Percentiles rank a stretch among this genome's conserved stretches.
phyloP scores from a whole-genome alignment of 2,329 filamentous ascomycete genomes.

The Cercospora brassicicola region DNA sequence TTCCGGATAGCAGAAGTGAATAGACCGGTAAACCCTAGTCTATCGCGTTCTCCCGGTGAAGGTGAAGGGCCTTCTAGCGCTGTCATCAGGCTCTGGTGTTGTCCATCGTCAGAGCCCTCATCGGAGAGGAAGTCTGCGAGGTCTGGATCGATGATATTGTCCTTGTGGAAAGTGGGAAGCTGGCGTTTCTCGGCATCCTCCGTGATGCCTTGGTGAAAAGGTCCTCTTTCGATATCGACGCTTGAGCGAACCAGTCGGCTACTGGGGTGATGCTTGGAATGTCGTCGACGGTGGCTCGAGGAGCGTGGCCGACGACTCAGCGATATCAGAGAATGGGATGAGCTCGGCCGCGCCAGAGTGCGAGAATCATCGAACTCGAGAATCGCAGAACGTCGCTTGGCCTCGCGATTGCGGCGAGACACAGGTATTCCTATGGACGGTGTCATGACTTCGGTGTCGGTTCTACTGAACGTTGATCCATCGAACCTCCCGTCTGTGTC shows the following conservation, averaged over 20 bases:
- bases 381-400: slow-evolving; percentile 80
- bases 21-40: slow-evolving; percentile 68
- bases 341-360: slow-evolving; percentile 80
- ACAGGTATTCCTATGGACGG: slow-evolving; percentile 67
- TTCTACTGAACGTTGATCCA: slow-evolving; percentile 29
- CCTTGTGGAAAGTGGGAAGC: slow-evolving; percentile 91
- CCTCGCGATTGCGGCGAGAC: slow-evolving; percentile 66
- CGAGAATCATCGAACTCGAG: slow-evolving; percentile 86
- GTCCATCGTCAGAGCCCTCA: slow-evolving; percentile 80
- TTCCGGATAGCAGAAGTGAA: slow-evolving; percentile 69
- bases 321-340: slow-evolving; percentile 83
- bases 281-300: slow-evolving; percentile 75
- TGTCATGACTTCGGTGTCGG: slow-evolving; percentile 45
- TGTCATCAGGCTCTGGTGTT: slow-evolving; percentile 80
- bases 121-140: slow-evolving; percentile 94
- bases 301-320: slow-evolving; percentile 71
- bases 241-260: slow-evolving; percentile 67
- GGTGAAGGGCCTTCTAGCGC: slow-evolving; percentile 57
- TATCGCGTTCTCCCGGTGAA: slow-evolving; percentile 68
- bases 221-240: slow-evolving; percentile 72
- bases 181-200: slow-evolving; percentile 67
- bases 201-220: slow-evolving; percentile 74
- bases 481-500: slow-evolving; percentile 23
- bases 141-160: slow-evolving; percentile 98
- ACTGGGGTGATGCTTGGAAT: slow-evolving; percentile 82